Evolutionary conservation across 2,329 filamentous ascomycete species (phyloP).

Genomic region (Boeremia exigua): DNA sequence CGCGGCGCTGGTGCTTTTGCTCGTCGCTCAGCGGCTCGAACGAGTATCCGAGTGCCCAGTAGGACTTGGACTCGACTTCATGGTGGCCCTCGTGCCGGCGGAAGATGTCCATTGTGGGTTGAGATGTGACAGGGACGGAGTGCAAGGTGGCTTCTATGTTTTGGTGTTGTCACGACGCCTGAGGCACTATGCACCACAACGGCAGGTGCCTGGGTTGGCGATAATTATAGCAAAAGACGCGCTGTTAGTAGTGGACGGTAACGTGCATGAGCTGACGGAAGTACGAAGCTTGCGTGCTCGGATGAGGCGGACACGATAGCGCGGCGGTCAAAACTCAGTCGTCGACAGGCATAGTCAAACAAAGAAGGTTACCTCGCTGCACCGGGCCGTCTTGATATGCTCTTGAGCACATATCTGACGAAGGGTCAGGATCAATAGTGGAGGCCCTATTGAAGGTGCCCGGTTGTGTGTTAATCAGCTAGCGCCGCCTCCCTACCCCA

Average conservation of each 20-base stretch:
- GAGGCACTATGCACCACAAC: not conserved
- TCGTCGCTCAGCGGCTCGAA: slow-evolving; percentile 59
- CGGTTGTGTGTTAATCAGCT: slow-evolving; percentile 16
- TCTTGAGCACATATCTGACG: not conserved
- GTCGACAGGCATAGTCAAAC: not conserved
- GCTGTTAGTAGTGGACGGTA: slow-evolving; percentile 4
- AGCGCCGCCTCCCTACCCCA: not conserved
- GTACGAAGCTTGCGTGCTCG: slow-evolving; percentile 8
- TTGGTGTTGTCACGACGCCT: not conserved
- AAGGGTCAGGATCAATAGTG: slow-evolving; percentile 16
- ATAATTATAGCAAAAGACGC: slow-evolving; percentile 4
- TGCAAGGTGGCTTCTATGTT: slow-evolving; percentile 5
- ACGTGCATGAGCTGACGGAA: slow-evolving; percentile 21
- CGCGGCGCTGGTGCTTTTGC: slow-evolving; percentile 58
- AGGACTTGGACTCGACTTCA: slow-evolving; percentile 32
- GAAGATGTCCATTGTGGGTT: slow-evolving; percentile 22
- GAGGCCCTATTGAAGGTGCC: slow-evolving; percentile 19
- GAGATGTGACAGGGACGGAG: not conserved
- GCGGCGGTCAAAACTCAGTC: slow-evolving; percentile 26
- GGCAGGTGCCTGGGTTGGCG: not conserved
- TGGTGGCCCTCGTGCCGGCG: slow-evolving; percentile 32
- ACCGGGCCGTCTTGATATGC: not conserved
- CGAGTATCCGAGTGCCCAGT: slow-evolving; percentile 55
- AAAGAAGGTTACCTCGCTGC: not conserved
- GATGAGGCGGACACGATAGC: slow-evolving; percentile 13